Evolutionary conservation across 2,329 filamentous ascomycete species (phyloP), one percentile per base, ranked within the genome.

Genomic region (Peltaster fructicola): DNA sequence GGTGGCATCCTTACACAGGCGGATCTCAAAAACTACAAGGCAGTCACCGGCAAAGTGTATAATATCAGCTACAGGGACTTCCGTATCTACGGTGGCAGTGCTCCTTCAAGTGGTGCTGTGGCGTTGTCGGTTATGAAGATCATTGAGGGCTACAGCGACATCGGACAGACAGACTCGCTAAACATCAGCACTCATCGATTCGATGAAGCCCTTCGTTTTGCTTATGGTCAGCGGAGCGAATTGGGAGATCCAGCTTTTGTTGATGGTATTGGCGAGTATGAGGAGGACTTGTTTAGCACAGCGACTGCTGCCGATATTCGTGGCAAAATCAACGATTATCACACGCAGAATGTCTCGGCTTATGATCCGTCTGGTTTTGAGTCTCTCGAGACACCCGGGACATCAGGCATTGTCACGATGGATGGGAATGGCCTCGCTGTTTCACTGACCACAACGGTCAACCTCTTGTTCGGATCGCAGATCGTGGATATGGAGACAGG

Each of bases 121-220:
- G 70, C 69, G 4, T 57, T 91, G 38, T 71, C 68, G 28, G 71
- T 74, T 3, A 58, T 95, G 42, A 92, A 91, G 44, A 81, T 73
- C 15, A 64, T 93, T 50, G 74, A 85, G 48, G 75, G 78, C 10
- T 90, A 81, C 41, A 53, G 65, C 0, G 49, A 55, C 17, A 70
- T 85, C 23, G 71, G 68, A 10, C 53, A 68, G 2, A 51, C 55
- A 2, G 54, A 65, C 20, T 53, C 50, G 10, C 36, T 65, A 11
- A 73, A 80, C 37, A 54, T 90, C 1, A 80, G 73, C 17, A 74
- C 73, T 1, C 88, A 95, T 51, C 68, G 78, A 8, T 64, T 92
- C 35, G 70, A 81, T 42, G 88, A 95, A 57, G 76, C 82, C 8
- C 80, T 92, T 56, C 68, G 81, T 12, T 95, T 91, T 47, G 82